These are phyloP conservation scores for Coemansia sp. DNA, from an alignment of 192 early-diverging fungal species.

Conservation along the genomic window DNA sequence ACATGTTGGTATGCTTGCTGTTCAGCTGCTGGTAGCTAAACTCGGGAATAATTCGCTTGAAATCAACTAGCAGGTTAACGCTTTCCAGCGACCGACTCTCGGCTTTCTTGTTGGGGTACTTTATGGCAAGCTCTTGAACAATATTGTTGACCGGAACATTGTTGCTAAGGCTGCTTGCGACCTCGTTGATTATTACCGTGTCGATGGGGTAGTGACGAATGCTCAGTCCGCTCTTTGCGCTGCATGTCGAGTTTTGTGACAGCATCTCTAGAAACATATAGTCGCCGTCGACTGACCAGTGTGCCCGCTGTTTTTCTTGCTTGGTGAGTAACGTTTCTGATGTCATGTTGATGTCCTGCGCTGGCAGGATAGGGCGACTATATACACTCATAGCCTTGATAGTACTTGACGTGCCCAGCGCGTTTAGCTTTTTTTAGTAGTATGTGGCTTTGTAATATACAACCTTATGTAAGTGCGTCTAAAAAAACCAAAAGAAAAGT, in stretches of 20 bases:
- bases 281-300: conserved; percentile 28
- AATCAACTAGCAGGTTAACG: conserved; percentile 21
- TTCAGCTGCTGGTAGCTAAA: conserved; percentile 41
- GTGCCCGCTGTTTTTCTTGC: conserved; percentile 8
- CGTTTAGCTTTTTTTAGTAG: too few species aligned
- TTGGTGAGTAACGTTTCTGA: background rate
- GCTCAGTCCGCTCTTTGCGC: conserved; percentile 12
- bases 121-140: conserved; percentile 10
- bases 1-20: conserved; percentile 51
- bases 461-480: too few species aligned
- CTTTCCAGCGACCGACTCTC: conserved; percentile 22
- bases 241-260: conserved; percentile 23
- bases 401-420: too few species aligned
- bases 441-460: too few species aligned
- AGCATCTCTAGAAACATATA: conserved; percentile 22
- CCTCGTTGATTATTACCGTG: conserved; percentile 18
- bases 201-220: conserved; percentile 31
- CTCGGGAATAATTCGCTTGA: conserved; percentile 13
- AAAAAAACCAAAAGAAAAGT: too few species aligned
- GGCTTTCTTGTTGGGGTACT: conserved; percentile 32
- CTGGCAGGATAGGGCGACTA: too few species aligned
- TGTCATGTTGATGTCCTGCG: too few species aligned
- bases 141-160: conserved; percentile 1
- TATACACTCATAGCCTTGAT: too few species aligned
- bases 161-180: conserved; percentile 8